Evolutionary conservation across 2,329 filamentous ascomycete species (phyloP).

Genomic region (Colletotrichum abscissum): DNA sequence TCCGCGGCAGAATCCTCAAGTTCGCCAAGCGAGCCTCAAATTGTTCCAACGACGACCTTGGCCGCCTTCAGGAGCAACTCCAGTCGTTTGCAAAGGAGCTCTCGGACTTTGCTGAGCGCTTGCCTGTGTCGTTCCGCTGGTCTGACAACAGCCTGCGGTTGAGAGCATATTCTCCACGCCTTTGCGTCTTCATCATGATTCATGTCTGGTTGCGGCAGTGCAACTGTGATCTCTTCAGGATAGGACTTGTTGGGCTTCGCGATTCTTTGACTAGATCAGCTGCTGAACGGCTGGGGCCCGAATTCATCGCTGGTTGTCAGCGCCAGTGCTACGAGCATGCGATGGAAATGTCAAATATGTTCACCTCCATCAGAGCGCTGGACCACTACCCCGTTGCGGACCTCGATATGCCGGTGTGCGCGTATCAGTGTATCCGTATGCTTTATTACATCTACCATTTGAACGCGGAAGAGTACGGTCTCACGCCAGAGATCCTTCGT

Average conservation of each 20-base stretch:
- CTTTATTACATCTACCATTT: slow-evolving; percentile 63
- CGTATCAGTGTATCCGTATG: slow-evolving; percentile 66
- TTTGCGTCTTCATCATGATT: slow-evolving; percentile 70
- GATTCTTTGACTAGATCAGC: slow-evolving; percentile 59
- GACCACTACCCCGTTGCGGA: slow-evolving; percentile 65
- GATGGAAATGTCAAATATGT: slow-evolving; percentile 66
- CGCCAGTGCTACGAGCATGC: slow-evolving; percentile 65
- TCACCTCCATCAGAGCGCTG: slow-evolving; percentile 61
- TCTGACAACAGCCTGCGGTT: slow-evolving; percentile 67
- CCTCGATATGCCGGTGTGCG: slow-evolving; percentile 65
- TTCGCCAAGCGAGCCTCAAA: slow-evolving; percentile 59
- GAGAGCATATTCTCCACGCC: slow-evolving; percentile 66
- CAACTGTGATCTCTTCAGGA: slow-evolving; percentile 66
- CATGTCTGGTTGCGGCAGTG: slow-evolving; percentile 71
- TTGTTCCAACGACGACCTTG: slow-evolving; percentile 48
- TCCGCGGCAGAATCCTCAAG: slow-evolving; percentile 65
- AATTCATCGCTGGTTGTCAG: slow-evolving; percentile 61
- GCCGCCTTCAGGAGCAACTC: slow-evolving; percentile 53
- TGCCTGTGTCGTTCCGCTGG: slow-evolving; percentile 68
- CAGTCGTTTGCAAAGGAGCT: slow-evolving; percentile 61
- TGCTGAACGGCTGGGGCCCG: slow-evolving; percentile 58
- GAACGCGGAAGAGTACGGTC: slow-evolving; percentile 53
- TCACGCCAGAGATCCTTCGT: slow-evolving; percentile 57
- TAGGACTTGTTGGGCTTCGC: slow-evolving; percentile 62
- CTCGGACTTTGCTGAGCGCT: slow-evolving; percentile 62